Base-by-base conservation (phyloP, 306 rosid genomes). In the Carpinus fangiana region DNA sequence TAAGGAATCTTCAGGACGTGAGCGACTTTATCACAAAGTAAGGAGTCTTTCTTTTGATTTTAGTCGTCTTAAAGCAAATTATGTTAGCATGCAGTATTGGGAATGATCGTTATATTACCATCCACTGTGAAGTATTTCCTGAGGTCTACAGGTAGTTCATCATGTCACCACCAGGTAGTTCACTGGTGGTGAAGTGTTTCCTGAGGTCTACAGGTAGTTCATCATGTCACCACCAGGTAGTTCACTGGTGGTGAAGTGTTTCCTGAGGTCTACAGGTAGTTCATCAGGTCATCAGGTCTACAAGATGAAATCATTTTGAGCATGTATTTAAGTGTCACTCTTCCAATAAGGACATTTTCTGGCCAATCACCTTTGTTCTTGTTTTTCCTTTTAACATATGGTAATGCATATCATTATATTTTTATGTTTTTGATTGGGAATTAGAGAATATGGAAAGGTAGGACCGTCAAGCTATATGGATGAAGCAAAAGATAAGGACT, bases 21-120 rank as follows among this genome's bases (percentile, higher is more conserved):
- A 96, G 98, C 31, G 99, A 96, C 84, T 96, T 93, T 77, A 84
- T 96, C 81, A 93, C 98, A 77, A 96, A 93, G 99, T 96, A 91
- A 90, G 91, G 82, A 78, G 8, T 31, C 72, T 65, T 82, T 51
- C 73, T 73, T 59, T 12, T 76, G 55, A 11, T 81, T 38, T 9
- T 36, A 55, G 8, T 62, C 28, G 80, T 50, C 17, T 70, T 18
- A 45, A 43, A 45, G 20, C 7, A 60, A 54, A 72, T 50, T 26
- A 21, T 4, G 76, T 14, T 51, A 8, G 61, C 7, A 72, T 75
- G 45, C 43, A 72, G 73, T 34, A 41, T 10, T 21, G 66, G 8
- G 43, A 38, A 38, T 41, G 1, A 5, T 7, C 6, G 8, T 41
- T 41, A 41, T 41, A 41, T 41, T 41, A 41, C 38, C 16, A 72